Base-by-base conservation (phyloP, 1,139 yeast genomes). In the Suhomyces bribrorum region DNA sequence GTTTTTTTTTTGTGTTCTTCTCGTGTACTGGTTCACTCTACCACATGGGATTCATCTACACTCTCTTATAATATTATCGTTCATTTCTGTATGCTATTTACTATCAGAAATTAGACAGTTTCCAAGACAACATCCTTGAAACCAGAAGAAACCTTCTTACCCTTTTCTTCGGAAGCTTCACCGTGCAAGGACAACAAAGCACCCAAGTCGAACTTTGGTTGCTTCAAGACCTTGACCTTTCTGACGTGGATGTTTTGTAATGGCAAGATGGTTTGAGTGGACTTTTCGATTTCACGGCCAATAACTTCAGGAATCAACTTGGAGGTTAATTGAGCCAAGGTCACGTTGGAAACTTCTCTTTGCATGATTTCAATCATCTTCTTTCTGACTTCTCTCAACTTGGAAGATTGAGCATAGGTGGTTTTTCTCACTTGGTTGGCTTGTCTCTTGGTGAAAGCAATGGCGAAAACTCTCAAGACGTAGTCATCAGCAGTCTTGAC, bases 101-200 rank as follows among this genome's bases (percentile, higher is more conserved):
- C 40, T 34, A 40, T 33, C 43, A 36, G 39, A 35, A 47, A 43
- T 65, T 67, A 68, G 51, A 68, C 74, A 48, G 66, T 50, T 63
- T 68, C 94, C 70, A 86, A 84, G 66, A 86, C 84, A 68, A 84
- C 92, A 69, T 86, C 95, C 81, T 86, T 86, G 88, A 84, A 86
- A 72, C 86, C 87, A 40, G 61, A 51, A 62, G 83, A 73, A 61
- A 86, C 90, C 81, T 86, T 86, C 84, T 86, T 85, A 66, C 95
- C 95, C 73, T 86, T 81, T 68, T 86, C 92, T 66, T 86, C 92
- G 46, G 86, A 70, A 62, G 80, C 83, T 77, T 86, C 95, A 72
- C 95, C 95, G 81, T 86, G 96, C 66, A 86, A 82, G 62, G 95
- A 82, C 69, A 86, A 77, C 68, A 86, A 79, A 63, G 88, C 73